Evolutionary conservation across 1,139 yeast genomes (phyloP).

Genomic region (Pichia sp.): DNA sequence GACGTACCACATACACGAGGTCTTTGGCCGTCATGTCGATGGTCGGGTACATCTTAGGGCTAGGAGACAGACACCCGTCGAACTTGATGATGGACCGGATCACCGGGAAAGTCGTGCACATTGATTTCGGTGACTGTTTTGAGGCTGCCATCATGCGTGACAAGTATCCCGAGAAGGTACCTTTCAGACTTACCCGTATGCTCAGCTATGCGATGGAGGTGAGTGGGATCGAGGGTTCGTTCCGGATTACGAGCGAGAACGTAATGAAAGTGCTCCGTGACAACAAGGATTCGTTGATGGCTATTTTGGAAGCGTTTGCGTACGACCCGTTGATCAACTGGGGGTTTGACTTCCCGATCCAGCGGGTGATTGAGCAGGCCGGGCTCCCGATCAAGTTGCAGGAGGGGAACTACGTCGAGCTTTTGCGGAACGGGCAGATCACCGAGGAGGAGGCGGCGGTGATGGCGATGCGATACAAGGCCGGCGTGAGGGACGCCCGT

Average conservation of each 20-base stretch:
- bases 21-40: constrained; percentile 98
- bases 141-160: constrained; percentile 97
- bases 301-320: constrained; percentile 96
- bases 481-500: constrained; percentile 83
- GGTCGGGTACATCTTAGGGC: constrained; percentile 94
- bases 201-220: constrained; percentile 98
- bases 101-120: constrained; percentile 93
- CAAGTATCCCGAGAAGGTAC: constrained; percentile 96
- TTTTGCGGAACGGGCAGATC: constrained; percentile 68
- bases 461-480: constrained; percentile 68
- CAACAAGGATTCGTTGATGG: constrained; percentile 95
- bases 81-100: constrained; percentile 91
- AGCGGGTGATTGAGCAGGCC: constrained; percentile 68
- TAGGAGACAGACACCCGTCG: constrained; percentile 98
- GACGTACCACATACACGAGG: constrained; percentile 93
- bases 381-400: constrained; percentile 55
- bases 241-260: constrained; percentile 93
- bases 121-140: constrained; percentile 98
- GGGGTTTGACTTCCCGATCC: constrained; percentile 94
- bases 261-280: constrained; percentile 93
- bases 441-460: constrained; percentile 70
- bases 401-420: constrained; percentile 59
- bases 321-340: constrained; percentile 97
- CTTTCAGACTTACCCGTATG: constrained; percentile 95
- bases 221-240: constrained; percentile 96